Conservation (phyloP, 78 protist species). For the Emiliania huxleyi region DNA sequence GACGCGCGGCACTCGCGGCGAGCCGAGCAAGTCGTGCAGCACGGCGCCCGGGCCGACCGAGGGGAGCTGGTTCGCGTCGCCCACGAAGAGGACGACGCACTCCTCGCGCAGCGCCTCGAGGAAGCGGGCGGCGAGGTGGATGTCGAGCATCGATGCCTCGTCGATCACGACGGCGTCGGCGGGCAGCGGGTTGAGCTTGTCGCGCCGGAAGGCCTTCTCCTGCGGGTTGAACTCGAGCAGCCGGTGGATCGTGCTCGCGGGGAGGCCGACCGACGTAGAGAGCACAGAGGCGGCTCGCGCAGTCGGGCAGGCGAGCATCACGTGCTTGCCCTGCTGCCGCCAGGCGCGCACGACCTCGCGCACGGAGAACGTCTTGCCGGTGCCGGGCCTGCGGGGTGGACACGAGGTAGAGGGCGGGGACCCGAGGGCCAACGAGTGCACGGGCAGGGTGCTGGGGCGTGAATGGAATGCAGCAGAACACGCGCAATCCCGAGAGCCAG, state of each 20-base stretch:
- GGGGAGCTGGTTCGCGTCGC: constrained; percentile 30
- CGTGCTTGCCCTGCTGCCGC: background rate
- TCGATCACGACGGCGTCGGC: constrained; percentile 1
- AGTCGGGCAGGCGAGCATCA: constrained; percentile 6
- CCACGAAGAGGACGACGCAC: constrained; percentile 16
- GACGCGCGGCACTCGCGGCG: background rate
- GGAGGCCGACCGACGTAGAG: background rate
- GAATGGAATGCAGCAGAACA: no score
- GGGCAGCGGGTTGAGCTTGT: background rate
- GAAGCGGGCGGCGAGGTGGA: background rate
- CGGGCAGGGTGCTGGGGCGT: no score
- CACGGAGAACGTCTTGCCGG: constrained; percentile 23
- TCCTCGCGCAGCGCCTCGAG: background rate
- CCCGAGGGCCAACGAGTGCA: no score
- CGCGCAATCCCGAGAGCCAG: no score
- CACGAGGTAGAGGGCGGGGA: no score
- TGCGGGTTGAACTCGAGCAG: constrained; percentile 5
- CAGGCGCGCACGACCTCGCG: background rate
- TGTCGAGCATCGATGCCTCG: constrained; percentile 37
- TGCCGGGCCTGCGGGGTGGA: background rate
- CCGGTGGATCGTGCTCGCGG: background rate
- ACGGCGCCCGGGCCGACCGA: constrained; percentile 31
- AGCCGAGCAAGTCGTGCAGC: background rate
- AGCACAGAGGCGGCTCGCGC: constrained; percentile 16
- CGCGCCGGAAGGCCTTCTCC: background rate